Conservation (phyloP, 2,329 filamentous ascomycete genomes). For the Didymellaceae sp. region DNA sequence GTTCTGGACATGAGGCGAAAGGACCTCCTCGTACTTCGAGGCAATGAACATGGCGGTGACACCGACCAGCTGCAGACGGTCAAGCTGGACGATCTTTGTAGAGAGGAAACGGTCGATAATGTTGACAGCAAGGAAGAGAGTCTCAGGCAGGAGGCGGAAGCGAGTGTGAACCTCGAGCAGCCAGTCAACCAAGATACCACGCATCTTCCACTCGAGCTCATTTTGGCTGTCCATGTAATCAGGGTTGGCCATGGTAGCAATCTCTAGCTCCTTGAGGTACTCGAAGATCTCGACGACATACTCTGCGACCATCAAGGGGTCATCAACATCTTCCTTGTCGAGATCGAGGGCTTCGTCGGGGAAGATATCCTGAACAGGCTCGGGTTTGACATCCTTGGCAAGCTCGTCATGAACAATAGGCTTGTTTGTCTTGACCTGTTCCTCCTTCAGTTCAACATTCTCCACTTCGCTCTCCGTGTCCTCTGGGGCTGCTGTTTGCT, state of each 20-base stretch:
- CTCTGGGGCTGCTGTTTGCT: constrained; percentile 58
- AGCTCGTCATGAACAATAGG: constrained; percentile 59
- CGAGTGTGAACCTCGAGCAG: constrained; percentile 97
- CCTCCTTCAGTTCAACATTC: constrained; percentile 49
- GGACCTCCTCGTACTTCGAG: constrained; percentile 97
- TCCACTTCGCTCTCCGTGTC: constrained; percentile 17
- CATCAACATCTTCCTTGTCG: constrained; percentile 86
- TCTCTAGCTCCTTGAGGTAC: constrained; percentile 87
- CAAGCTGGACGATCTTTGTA: constrained; percentile 91
- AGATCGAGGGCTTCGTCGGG: constrained; percentile 61
- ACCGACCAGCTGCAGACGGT: constrained; percentile 93
- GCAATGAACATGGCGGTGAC: constrained; percentile 99
- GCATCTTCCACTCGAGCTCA: constrained; percentile 98
- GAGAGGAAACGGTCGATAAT: constrained; percentile 98
- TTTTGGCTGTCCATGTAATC: constrained; percentile 95
- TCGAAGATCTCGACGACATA: constrained; percentile 98
- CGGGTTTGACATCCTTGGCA: constrained; percentile 28
- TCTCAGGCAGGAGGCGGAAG: constrained; percentile 94
- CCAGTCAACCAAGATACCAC: constrained; percentile 97
- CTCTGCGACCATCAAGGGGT: constrained; percentile 97
- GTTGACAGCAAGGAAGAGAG: constrained; percentile 95
- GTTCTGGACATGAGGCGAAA: constrained; percentile 95
- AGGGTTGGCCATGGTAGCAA: constrained; percentile 81
- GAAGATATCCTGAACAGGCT: constrained; percentile 31
- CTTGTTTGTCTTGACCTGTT: constrained; percentile 54